phyloP scores from a whole-genome alignment of 495 filamentous ascomycete species.

The Rusavskia elegans region DNA sequence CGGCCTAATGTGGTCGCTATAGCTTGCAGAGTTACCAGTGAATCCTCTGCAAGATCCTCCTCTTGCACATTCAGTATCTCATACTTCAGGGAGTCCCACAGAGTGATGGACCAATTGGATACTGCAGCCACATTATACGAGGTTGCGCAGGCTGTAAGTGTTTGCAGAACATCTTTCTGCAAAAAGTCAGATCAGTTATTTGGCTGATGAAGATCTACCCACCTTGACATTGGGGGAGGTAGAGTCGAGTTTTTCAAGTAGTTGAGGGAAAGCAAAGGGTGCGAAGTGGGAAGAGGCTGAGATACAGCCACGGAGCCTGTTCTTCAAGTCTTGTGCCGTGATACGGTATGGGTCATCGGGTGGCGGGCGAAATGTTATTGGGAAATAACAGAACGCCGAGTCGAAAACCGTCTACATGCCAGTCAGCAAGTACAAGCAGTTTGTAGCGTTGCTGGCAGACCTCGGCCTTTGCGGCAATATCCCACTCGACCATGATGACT shows the following conservation, averaged over 20 bases:
- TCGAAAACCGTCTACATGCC: constrained; percentile 44
- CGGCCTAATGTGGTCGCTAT: constrained; percentile 44
- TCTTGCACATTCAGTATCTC: constrained; percentile 63
- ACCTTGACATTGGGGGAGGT: constrained; percentile 61
- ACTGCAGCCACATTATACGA: constrained; percentile 47
- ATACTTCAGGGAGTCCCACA: constrained; percentile 64
- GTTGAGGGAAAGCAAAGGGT: constrained; percentile 48
- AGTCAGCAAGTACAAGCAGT: constrained; percentile 14
- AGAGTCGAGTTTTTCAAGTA: constrained; percentile 64
- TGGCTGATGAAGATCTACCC: constrained; percentile 1
- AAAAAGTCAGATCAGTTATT: constrained; percentile 14
- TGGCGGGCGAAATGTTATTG: constrained; percentile 60
- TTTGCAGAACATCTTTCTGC: constrained; percentile 55
- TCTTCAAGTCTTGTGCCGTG: constrained; percentile 57
- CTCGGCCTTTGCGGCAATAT: constrained; percentile 45
- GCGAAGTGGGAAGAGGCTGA: constrained; percentile 52
- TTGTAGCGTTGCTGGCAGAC: constrained; percentile 16
- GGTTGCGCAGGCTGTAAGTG: constrained; percentile 42
- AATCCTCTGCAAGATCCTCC: constrained; percentile 49
- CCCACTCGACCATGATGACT: constrained; percentile 61
- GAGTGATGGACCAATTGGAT: constrained; percentile 48
- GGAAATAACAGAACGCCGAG: constrained; percentile 64
- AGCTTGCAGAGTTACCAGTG: constrained; percentile 34
- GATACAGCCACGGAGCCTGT: constrained; percentile 53
- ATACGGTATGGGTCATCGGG: constrained; percentile 64